Evolutionary conservation across 2,329 filamentous ascomycete species (phyloP).

Genomic region (Ampelomyces quisqualis): DNA sequence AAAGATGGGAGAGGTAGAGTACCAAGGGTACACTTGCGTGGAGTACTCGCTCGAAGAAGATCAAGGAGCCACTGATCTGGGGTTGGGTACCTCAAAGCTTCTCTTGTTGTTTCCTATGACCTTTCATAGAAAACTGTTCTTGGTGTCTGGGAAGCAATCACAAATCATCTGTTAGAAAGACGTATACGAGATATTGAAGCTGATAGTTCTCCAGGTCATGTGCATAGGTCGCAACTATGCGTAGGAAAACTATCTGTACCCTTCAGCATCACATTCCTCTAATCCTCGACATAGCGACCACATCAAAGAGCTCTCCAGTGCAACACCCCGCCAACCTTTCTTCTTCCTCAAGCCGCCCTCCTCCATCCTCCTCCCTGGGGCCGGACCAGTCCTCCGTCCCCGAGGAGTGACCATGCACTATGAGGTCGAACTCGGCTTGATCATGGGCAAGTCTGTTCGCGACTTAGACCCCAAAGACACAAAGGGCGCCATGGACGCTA

Average conservation of each 20-base stretch:
- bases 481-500: conserved; percentile 74
- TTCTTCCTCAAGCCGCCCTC: conserved; percentile 97
- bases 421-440: conserved; percentile 88
- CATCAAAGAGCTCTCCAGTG: conserved; percentile 85
- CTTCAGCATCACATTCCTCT: neutral
- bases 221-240: conserved; percentile 97
- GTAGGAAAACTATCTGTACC: conserved; percentile 52
- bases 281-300: conserved; percentile 66
- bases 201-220: conserved; percentile 61
- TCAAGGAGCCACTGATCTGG: too few species aligned
- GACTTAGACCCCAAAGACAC: conserved; percentile 75
- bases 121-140: too few species aligned
- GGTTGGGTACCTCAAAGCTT: too few species aligned
- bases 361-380: conserved; percentile 75
- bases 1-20: too few species aligned
- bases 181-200: neutral
- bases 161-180: too few species aligned
- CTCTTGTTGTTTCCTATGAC: too few species aligned
- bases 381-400: conserved; percentile 79
- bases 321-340: conserved; percentile 89
- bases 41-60: too few species aligned
- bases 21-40: too few species aligned
- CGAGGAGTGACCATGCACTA: conserved; percentile 85
- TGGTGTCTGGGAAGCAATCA: too few species aligned
- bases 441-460: conserved; percentile 78